phyloP scores from a whole-genome alignment of 2,329 filamentous ascomycete species.

The Thielaviopsis populi region DNA sequence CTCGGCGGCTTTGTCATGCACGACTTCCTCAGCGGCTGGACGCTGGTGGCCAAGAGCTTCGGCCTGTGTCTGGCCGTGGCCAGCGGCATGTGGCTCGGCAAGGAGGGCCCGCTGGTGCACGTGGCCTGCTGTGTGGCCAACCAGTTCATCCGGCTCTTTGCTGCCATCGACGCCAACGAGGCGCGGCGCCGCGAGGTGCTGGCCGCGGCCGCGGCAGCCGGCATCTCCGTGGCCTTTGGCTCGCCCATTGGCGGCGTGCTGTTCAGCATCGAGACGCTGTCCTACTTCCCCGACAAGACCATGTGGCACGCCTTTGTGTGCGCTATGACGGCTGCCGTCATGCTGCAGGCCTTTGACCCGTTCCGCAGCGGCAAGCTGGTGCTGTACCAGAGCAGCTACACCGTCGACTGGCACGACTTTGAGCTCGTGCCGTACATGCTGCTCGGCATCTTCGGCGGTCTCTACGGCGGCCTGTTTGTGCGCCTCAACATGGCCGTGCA shows the following conservation, averaged over 20 bases:
- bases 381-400: slow-evolving; percentile 89
- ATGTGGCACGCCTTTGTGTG: slow-evolving; percentile 99
- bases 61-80: slow-evolving; percentile 81
- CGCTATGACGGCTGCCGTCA: slow-evolving; percentile 95
- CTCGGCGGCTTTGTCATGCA: slow-evolving; percentile 87
- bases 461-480: slow-evolving; percentile 91
- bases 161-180: slow-evolving; percentile 72
- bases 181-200: slow-evolving; percentile 86
- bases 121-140: slow-evolving; percentile 95
- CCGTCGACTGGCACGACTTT: slow-evolving; percentile 82
- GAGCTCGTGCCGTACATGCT: slow-evolving; percentile 79
- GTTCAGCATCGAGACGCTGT: slow-evolving; percentile 90
- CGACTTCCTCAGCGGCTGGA: slow-evolving; percentile 76
- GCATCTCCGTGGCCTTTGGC: slow-evolving; percentile 87
- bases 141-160: slow-evolving; percentile 79
- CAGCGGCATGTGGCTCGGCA: slow-evolving; percentile 91
- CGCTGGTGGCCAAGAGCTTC: slow-evolving; percentile 73
- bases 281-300: slow-evolving; percentile 97
- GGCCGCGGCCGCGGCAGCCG: slow-evolving; percentile 80
- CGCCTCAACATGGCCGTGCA: slow-evolving; percentile 82
- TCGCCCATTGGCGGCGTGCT: slow-evolving; percentile 87
- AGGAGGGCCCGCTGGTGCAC: slow-evolving; percentile 89
- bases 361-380: slow-evolving; percentile 93
- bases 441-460: slow-evolving; percentile 76
- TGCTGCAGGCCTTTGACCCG: slow-evolving; percentile 81